phyloP scores from a whole-genome alignment of 1,284 basidiomycete genomes.

The Cronartium quercuum region DNA sequence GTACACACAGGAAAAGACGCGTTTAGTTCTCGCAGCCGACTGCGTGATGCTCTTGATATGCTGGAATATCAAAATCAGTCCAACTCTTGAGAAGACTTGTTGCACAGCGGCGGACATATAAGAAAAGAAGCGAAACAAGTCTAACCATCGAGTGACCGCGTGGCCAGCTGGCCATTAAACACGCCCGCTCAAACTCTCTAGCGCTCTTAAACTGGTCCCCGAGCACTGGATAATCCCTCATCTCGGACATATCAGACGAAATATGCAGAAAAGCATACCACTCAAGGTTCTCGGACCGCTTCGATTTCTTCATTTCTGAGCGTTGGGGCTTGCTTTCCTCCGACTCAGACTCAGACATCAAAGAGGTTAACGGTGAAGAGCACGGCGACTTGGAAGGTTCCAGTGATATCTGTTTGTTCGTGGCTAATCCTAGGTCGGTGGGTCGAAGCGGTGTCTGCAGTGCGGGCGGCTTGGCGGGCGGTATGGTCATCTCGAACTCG shows the following conservation, averaged over 20 bases:
- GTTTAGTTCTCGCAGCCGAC: constrained; percentile 10
- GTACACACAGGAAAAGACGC: constrained; percentile 23
- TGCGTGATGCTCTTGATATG: constrained; percentile 1
- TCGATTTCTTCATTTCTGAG: neutral
- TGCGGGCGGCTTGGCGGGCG: too few relatives aligned
- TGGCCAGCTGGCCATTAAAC: constrained; percentile 26
- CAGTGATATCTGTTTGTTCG: too few relatives aligned
- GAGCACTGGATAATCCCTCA: constrained; percentile 11
- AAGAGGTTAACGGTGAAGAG: neutral
- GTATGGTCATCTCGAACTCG: too few relatives aligned
- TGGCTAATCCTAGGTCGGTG: too few relatives aligned
- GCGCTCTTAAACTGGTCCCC: constrained; percentile 9
- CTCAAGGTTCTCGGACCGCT: neutral
- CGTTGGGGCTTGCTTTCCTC: neutral
- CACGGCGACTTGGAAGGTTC: too few relatives aligned
- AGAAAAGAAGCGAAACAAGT: neutral
- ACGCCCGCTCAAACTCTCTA: constrained; percentile 8
- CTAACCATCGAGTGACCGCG: constrained; percentile 31
- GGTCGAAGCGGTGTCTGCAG: too few relatives aligned
- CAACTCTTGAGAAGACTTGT: neutral
- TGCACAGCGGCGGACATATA: too few relatives aligned
- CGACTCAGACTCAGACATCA: neutral
- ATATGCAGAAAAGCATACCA: neutral
- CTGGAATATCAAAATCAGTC: too few relatives aligned
- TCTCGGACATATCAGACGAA: too few relatives aligned